Conservation (phyloP, 78 protist genomes). For the Corallochytrium limacisporum region DNA sequence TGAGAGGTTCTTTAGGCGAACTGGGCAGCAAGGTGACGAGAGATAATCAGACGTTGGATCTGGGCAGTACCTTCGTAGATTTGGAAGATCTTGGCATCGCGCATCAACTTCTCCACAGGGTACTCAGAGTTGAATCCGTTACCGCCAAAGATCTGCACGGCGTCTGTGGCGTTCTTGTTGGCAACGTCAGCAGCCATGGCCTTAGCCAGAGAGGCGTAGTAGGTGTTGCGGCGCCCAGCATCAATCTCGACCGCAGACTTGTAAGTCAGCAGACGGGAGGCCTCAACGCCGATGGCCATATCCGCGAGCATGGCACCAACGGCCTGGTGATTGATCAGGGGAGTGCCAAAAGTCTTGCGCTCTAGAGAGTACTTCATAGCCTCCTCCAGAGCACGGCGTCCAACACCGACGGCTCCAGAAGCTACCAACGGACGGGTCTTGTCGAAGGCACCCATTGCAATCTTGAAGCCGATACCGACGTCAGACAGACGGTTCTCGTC, state of each 20-base stretch:
- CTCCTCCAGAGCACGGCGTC: constrained; percentile 29
- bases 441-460: constrained; percentile 30
- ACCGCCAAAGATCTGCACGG: constrained; percentile 50
- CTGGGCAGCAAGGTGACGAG: constrained; percentile 7
- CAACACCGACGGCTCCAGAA: constrained; percentile 44
- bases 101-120: constrained; percentile 47
- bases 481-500: constrained; percentile 19
- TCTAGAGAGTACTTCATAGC: not conserved
- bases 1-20: too few species aligned
- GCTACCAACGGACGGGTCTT: constrained; percentile 27
- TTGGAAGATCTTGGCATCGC: constrained; percentile 50
- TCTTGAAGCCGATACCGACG: constrained; percentile 12
- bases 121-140: constrained; percentile 47
- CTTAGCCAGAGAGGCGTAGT: constrained; percentile 33
- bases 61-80: constrained; percentile 46
- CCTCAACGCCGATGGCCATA: constrained; percentile 28
- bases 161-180: constrained; percentile 26
- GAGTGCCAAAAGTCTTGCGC: not conserved
- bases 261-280: constrained; percentile 16
- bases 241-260: constrained; percentile 23
- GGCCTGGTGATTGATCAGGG: constrained; percentile 10
- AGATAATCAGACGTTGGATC: constrained; percentile 23
- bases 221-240: constrained; percentile 22
- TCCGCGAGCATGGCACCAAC: constrained; percentile 31
- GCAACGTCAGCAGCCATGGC: constrained; percentile 22